Conservation (phyloP, 2,329 filamentous ascomycete genomes). For the Pezicula rhizophila region DNA sequence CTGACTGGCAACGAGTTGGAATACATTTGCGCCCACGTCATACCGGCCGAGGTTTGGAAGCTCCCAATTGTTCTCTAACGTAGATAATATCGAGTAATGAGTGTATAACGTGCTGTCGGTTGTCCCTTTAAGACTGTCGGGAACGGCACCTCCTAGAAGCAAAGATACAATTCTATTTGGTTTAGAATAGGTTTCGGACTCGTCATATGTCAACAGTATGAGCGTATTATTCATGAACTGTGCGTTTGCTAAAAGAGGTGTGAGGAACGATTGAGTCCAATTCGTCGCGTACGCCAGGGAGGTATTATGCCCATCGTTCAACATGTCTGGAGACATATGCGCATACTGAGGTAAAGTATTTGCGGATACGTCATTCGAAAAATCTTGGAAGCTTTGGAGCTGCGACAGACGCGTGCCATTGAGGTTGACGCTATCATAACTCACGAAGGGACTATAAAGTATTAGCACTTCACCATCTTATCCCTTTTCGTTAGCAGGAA, state of each 20-base stretch:
- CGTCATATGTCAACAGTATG: constrained; percentile 53
- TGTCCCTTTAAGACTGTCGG: constrained; percentile 39
- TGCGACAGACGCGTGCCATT: constrained; percentile 45
- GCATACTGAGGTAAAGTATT: constrained; percentile 58
- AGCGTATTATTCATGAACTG: constrained; percentile 48
- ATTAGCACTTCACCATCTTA: constrained; percentile 4
- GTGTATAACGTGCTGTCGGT: constrained; percentile 44
- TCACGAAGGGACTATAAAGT: constrained; percentile 31
- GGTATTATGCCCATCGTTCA: constrained; percentile 58
- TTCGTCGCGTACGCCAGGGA: constrained; percentile 43
- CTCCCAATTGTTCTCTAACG: constrained; percentile 36
- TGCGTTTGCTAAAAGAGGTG: constrained; percentile 43
- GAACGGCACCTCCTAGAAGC: constrained; percentile 49
- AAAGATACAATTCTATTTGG: constrained; percentile 49
- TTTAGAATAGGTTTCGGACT: constrained; percentile 44
- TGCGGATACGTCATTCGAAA: constrained; percentile 50
- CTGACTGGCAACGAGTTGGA: constrained; percentile 21
- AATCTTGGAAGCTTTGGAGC: constrained; percentile 57
- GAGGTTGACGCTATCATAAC: constrained; percentile 48
- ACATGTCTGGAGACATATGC: constrained; percentile 58
- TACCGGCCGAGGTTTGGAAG: constrained; percentile 37
- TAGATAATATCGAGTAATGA: constrained; percentile 38
- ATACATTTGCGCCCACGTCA: constrained; percentile 34
- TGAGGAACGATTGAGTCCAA: constrained; percentile 47
- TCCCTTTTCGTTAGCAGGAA: not conserved